Evolutionary conservation across 768 basidiomycete species (phyloP), one percentile per base, ranked within the genome.

Genomic region (Lactarius deliciosus): DNA sequence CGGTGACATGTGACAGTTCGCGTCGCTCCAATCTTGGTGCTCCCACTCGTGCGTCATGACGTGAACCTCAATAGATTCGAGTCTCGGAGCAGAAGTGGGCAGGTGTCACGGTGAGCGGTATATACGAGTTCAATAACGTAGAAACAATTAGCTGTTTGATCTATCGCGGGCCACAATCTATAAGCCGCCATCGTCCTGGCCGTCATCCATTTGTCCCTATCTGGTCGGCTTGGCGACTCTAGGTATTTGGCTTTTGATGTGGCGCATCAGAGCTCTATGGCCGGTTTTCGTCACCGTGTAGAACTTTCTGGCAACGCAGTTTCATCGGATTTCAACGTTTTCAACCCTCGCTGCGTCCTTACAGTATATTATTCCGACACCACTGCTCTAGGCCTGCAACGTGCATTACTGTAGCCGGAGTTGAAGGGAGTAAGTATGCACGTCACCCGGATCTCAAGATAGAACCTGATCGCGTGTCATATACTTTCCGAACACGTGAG

Each of bases 1-100:
- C 78, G 20, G 75, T 36, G 34, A 56, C 56, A 34, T n/a, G 54
- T 56, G 59, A 59, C 63, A n/a, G 34, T 10, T 38, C 57, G 30
- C 25, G 5, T 32, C 28, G 28, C 55, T 47, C 45, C 32, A 32
- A n/a, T n/a, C n/a, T n/a, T 47, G n/a, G n/a, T 13, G 22, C 1
- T 22, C 41, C 16, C 41, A 41, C 41, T 15, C 1, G 15, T 15
- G 9, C n/a, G 16, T 47, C 45, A 47, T 47, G 45, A 47, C 45
- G 45, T 45, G 45, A 22, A 22, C 10, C 20, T 10, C 45, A 5
- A n/a, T n/a, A 47, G 10, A n/a, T 47, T 47, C 45, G 45, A n/a
- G 9, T 45, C 45, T 50, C 47, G 47, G 47, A 22, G 22, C 3
- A 13, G 15, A 22, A 22, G 47, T 22, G 47, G 47, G 5, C 47